Conservation (phyloP, 371 early-diverging fungal species). For the Mucor mucedo region DNA sequence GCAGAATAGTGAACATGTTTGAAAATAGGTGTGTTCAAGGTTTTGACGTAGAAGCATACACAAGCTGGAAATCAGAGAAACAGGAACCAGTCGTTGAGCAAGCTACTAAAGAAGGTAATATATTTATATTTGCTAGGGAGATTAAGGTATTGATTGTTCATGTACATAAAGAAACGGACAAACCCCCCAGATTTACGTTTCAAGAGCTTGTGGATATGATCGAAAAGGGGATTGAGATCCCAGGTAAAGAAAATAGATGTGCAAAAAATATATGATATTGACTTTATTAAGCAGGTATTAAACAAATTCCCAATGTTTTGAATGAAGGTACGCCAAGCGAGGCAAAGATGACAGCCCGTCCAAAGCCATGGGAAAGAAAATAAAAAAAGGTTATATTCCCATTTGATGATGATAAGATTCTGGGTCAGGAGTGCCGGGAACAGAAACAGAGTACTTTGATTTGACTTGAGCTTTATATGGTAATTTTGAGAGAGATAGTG, state of each 20-base stretch:
- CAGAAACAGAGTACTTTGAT: constrained; percentile 27
- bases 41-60: constrained; percentile 26
- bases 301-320: constrained; percentile 56
- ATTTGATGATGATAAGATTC: constrained; percentile 23
- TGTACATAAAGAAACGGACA: constrained; percentile 8
- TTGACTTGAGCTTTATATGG: constrained; percentile 29
- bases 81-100: not conserved
- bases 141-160: too few species aligned
- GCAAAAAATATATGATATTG: not conserved
- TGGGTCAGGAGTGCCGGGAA: constrained; percentile 32
- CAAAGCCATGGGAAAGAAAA: constrained; percentile 55
- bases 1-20: not conserved
- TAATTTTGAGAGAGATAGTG: constrained; percentile 21
- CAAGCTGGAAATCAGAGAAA: constrained; percentile 26
- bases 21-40: constrained; percentile 10
- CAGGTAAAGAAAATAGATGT: constrained; percentile 40
- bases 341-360: constrained; percentile 47
- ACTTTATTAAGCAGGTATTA: constrained; percentile 41
- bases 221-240: constrained; percentile 55
- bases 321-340: constrained; percentile 56
- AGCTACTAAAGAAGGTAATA: not conserved
- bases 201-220: constrained; percentile 62
- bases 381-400: constrained; percentile 6
- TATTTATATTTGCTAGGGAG: not conserved
- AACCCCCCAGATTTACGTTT: constrained; percentile 44